phyloP scores from a whole-genome alignment of 208 protist species.

The Acanthamoeba triangularis region DNA sequence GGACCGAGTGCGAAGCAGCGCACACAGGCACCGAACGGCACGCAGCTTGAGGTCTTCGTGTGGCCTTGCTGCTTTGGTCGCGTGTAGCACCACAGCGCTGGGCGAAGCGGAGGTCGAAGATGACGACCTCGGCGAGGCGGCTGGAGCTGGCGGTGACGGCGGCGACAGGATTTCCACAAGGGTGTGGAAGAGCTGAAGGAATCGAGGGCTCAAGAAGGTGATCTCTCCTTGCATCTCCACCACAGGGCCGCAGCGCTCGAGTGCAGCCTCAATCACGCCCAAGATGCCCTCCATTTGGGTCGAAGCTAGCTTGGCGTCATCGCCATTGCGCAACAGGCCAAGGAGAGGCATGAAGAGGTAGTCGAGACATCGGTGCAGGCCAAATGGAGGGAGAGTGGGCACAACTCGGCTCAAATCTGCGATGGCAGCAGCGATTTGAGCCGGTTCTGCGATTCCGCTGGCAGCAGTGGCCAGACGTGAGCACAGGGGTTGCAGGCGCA shows the following conservation, averaged over 20 bases:
- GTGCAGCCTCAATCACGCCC: background rate
- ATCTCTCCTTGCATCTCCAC: background rate
- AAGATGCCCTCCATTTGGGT: background rate
- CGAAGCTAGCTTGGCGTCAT: background rate
- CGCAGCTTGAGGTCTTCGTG: slow-evolving; percentile 63
- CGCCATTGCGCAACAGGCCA: background rate
- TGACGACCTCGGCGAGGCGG: background rate
- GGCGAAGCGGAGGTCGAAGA: background rate
- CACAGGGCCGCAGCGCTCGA: slow-evolving; percentile 8
- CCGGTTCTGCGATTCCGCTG: background rate
- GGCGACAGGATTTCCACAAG: slow-evolving; percentile 49
- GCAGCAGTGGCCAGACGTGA: background rate
- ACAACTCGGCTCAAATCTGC: background rate
- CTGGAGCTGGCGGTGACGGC: background rate
- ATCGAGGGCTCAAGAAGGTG: slow-evolving; percentile 29
- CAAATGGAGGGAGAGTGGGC: slow-evolving; percentile 4
- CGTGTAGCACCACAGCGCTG: background rate
- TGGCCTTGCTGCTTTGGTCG: background rate
- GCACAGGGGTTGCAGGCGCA: slow-evolving; percentile 27
- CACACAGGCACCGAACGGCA: background rate
- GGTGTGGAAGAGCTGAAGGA: slow-evolving; percentile 52
- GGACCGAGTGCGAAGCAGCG: slow-evolving; percentile 11
- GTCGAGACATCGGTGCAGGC: slow-evolving; percentile 43
- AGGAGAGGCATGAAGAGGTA: slow-evolving; percentile 48
- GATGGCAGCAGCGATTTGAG: background rate